Conservation (phyloP, 192 early-diverging fungal species). For the Irineochytrium annulatum region DNA sequence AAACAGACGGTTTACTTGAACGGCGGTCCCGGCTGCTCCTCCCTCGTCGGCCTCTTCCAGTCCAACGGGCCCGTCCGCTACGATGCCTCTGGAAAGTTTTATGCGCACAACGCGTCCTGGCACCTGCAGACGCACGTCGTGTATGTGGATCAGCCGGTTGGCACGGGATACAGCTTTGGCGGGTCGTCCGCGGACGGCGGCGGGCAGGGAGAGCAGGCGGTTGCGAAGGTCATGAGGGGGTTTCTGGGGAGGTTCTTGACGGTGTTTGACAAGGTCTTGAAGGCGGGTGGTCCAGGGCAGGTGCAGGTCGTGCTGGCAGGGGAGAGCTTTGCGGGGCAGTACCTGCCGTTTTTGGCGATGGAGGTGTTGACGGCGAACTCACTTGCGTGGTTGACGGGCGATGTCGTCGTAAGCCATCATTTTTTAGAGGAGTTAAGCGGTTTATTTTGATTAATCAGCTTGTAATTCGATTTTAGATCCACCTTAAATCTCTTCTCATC, state of each 20-base stretch:
- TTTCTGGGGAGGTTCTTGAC: background rate
- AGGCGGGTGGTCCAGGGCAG: too few species aligned
- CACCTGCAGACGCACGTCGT: conserved; percentile 9
- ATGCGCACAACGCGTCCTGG: conserved; percentile 4
- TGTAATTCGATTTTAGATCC: background rate
- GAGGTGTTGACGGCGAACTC: background rate
- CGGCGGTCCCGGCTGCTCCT: conserved; percentile 35
- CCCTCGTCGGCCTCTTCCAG: conserved; percentile 26
- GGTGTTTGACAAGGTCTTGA: background rate
- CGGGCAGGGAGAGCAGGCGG: too few species aligned
- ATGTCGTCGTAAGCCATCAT: background rate
- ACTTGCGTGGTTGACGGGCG: background rate
- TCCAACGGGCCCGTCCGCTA: conserved; percentile 57
- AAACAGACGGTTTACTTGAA: conserved; percentile 21
- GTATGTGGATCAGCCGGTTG: conserved; percentile 28
- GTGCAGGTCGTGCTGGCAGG: background rate
- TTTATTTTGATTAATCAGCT: background rate
- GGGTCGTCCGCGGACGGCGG: background rate
- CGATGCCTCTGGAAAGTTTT: background rate
- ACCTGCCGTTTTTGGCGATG: background rate
- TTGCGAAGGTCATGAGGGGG: too few species aligned
- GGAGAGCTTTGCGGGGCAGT: background rate
- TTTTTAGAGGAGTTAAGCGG: background rate
- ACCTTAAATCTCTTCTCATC: background rate
- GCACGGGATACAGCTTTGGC: conserved; percentile 21